These are phyloP conservation scores for Boletus smithii DNA, from an alignment of 1,284 basidiomycete genomes.

Conservation along the genomic window DNA sequence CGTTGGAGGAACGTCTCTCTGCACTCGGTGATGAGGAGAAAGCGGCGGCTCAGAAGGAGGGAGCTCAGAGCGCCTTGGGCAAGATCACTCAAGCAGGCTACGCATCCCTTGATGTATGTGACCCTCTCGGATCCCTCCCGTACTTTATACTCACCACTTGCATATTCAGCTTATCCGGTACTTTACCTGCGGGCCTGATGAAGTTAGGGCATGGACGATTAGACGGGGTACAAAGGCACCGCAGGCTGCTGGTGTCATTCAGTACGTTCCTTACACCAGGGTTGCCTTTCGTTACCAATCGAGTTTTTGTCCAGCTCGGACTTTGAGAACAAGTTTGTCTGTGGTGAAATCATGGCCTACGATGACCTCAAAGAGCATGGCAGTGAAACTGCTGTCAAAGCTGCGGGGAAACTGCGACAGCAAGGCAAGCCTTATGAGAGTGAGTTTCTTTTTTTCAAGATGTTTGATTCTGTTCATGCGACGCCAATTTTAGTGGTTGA, in stretches of 20 bases:
- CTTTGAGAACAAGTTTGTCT: slow-evolving; percentile 99
- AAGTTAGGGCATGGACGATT: slow-evolving; percentile 98
- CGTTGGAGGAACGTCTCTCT: slow-evolving; percentile 90
- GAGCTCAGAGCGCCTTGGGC: slow-evolving; percentile 70
- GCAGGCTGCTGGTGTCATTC: slow-evolving; percentile 97
- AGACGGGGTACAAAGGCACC: slow-evolving; percentile 92
- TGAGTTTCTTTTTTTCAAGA: slow-evolving; percentile 39
- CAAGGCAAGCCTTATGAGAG: slow-evolving; percentile 97
- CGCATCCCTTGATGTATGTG: slow-evolving; percentile 70
- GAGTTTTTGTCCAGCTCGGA: slow-evolving; percentile 57
- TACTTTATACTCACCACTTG: slow-evolving; percentile 4
- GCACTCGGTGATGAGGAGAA: slow-evolving; percentile 66
- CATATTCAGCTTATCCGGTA: slow-evolving; percentile 82
- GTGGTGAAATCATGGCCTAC: slow-evolving; percentile 96
- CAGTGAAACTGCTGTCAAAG: slow-evolving; percentile 88
- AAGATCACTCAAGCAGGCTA: slow-evolving; percentile 96
- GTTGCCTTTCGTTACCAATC: slow-evolving; percentile 14
- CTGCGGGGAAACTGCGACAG: slow-evolving; percentile 92
- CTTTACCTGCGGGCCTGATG: slow-evolving; percentile 95
- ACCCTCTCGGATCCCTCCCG: neutral
- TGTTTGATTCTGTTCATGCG: slow-evolving; percentile 1
- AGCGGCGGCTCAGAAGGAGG: slow-evolving; percentile 74
- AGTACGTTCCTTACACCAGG: slow-evolving; percentile 53
- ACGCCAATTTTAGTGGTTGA: slow-evolving; percentile 58
- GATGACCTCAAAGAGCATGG: slow-evolving; percentile 92